A percentile compares a stretch with the other conserved stretches of the same genome.
phyloP scores from a whole-genome alignment of 805 yeast species.

The Yarrowia alimentaria region DNA sequence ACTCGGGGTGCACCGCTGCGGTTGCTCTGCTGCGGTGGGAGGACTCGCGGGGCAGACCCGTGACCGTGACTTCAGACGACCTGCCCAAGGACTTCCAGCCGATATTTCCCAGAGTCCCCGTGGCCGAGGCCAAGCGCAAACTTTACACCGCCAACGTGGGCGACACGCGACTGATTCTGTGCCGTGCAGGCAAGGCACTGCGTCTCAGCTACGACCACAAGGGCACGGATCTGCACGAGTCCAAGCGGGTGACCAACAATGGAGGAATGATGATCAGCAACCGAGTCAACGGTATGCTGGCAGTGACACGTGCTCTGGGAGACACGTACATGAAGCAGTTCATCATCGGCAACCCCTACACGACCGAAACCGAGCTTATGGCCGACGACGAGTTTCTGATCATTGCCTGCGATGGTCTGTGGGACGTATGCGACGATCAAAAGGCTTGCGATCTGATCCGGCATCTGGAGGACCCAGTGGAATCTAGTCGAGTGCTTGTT shows the following conservation, averaged over 20 bases:
- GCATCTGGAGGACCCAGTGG: constrained; percentile 54
- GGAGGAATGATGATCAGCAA: constrained; percentile 91
- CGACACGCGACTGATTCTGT: constrained; percentile 80
- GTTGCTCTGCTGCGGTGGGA: constrained; percentile 92
- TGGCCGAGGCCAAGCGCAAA: constrained; percentile 47
- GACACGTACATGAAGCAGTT: constrained; percentile 88
- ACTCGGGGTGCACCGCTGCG: constrained; percentile 93
- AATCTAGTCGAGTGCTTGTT: constrained; percentile 67
- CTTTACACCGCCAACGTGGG: constrained; percentile 94
- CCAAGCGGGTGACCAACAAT: constrained; percentile 64
- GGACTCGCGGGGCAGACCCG: constrained; percentile 28
- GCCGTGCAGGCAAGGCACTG: constrained; percentile 69
- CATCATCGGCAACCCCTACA: constrained; percentile 88
- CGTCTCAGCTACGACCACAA: constrained; percentile 91
- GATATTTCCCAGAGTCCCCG: neutral
- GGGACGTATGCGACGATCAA: constrained; percentile 91
- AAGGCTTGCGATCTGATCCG: constrained; percentile 73
- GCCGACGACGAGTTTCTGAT: constrained; percentile 73
- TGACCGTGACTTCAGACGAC: constrained; percentile 25
- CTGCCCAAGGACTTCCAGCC: constrained; percentile 12
- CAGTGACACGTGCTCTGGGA: constrained; percentile 91
- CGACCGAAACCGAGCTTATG: constrained; percentile 77
- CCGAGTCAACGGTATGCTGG: constrained; percentile 92
- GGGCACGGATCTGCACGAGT: constrained; percentile 77
- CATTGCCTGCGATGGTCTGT: constrained; percentile 92